Evolutionary conservation across 768 basidiomycete species (phyloP).

Genomic region (Mycena olivaceomarginata): DNA sequence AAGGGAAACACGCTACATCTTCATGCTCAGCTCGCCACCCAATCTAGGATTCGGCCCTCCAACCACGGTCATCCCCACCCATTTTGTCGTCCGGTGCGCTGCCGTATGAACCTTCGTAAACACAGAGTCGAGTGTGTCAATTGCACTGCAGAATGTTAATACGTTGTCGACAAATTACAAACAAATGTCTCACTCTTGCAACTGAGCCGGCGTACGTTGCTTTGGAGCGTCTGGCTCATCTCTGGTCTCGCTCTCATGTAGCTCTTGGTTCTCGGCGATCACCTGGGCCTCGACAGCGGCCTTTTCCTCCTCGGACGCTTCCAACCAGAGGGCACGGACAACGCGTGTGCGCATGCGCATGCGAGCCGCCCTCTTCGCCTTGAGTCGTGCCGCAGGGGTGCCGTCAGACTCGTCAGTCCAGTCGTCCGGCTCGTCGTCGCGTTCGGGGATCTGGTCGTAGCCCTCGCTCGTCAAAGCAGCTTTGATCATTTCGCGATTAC

Average conservation of each 20-base stretch:
- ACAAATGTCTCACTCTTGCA: constrained; percentile 1
- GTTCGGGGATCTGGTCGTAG: not conserved
- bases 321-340: not conserved
- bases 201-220: not conserved
- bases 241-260: not conserved
- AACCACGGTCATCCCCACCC: not conserved
- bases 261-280: not conserved
- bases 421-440: not conserved
- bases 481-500: not conserved
- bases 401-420: not conserved
- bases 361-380: not conserved
- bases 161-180: no score
- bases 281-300: not conserved
- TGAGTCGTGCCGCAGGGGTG: not conserved
- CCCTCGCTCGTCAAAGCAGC: not conserved
- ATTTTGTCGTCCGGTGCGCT: not conserved
- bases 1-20: not conserved
- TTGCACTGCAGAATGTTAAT: not conserved
- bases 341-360: constrained; percentile 24
- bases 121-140: not conserved
- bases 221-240: not conserved
- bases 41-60: constrained; percentile 9
- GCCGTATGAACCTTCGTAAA: not conserved
- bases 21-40: not conserved
- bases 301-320: constrained; percentile 3